Conservation (phyloP, 2,329 filamentous ascomycete species). For the Fusarium sp. region DNA sequence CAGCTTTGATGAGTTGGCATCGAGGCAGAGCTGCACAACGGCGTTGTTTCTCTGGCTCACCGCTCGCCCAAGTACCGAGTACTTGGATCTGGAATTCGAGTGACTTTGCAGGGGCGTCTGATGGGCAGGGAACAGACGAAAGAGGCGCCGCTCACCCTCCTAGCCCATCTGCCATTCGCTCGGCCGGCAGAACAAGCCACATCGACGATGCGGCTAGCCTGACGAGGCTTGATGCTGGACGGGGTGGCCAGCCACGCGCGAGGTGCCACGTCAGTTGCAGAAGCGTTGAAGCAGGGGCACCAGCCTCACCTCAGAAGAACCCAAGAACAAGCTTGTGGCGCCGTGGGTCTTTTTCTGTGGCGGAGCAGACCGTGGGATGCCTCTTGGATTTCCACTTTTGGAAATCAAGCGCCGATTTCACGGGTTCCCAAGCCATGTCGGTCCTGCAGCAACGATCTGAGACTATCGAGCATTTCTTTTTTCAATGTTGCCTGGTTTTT, state of each 20-base stretch:
- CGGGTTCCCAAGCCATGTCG: conserved; percentile 28
- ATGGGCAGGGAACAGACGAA: conserved; percentile 15
- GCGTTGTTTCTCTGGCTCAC: conserved; percentile 35
- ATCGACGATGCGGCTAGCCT: conserved; percentile 29
- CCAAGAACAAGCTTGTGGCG: conserved; percentile 28
- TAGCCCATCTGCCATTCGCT: conserved; percentile 38
- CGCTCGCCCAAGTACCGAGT: conserved; percentile 44
- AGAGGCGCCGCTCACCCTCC: background rate
- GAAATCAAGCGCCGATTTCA: conserved; percentile 28
- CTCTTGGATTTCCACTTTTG: conserved; percentile 41
- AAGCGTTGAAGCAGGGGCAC: conserved; percentile 36
- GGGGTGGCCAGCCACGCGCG: conserved; percentile 49
- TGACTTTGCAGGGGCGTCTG: conserved; percentile 45
- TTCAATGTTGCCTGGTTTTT: conserved; percentile 8
- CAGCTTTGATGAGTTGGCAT: conserved; percentile 46
- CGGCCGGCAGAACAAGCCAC: conserved; percentile 36
- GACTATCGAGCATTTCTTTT: conserved; percentile 35
- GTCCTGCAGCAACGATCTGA: conserved; percentile 36
- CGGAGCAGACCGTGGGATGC: conserved; percentile 51
- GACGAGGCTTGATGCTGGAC: conserved; percentile 34
- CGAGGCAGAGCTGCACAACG: conserved; percentile 40
- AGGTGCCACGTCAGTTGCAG: conserved; percentile 57
- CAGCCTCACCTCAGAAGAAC: conserved; percentile 50
- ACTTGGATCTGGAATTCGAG: conserved; percentile 44
- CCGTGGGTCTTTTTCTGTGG: conserved; percentile 48